Conservation (phyloP, 73 alveolate genomes). For the Paramecium octaurelia region DNA sequence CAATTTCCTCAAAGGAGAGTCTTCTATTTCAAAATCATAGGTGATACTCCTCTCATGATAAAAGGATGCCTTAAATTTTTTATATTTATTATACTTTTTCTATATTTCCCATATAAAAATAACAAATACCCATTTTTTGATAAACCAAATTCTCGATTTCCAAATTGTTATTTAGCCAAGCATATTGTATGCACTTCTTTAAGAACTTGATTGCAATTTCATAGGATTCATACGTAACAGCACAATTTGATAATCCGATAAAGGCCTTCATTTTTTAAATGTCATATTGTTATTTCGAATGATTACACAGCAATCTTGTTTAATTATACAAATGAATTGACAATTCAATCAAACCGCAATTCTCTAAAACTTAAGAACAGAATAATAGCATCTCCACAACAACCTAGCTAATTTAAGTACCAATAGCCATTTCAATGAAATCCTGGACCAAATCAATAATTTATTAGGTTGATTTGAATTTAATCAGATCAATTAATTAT, state of each 20-base stretch:
- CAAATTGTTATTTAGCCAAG: not conserved
- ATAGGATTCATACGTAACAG: not conserved
- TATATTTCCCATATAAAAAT: conserved; percentile 32
- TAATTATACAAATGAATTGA: not conserved
- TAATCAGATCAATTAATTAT: not conserved
- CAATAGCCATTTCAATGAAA: not conserved
- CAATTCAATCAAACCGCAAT: not conserved
- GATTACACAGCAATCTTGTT: not conserved
- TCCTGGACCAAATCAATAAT: not conserved
- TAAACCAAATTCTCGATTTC: conserved; percentile 7
- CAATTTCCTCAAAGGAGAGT: not conserved
- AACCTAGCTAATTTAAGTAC: not conserved
- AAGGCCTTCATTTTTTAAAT: not conserved
- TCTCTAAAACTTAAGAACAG: not conserved
- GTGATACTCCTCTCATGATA: not conserved
- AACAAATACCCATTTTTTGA: not conserved
- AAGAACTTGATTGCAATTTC: not conserved
- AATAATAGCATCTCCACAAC: not conserved
- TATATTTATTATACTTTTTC: not conserved
- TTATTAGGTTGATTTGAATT: not conserved
- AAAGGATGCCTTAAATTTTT: not conserved
- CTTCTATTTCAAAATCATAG: conserved; percentile 1
- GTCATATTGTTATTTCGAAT: not conserved
- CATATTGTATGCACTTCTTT: not conserved
- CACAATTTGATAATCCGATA: conserved; percentile 2